These are phyloP conservation scores for Huntiella bhutanensis DNA, from an alignment of 2,329 filamentous ascomycete genomes.

Conservation along the genomic window DNA sequence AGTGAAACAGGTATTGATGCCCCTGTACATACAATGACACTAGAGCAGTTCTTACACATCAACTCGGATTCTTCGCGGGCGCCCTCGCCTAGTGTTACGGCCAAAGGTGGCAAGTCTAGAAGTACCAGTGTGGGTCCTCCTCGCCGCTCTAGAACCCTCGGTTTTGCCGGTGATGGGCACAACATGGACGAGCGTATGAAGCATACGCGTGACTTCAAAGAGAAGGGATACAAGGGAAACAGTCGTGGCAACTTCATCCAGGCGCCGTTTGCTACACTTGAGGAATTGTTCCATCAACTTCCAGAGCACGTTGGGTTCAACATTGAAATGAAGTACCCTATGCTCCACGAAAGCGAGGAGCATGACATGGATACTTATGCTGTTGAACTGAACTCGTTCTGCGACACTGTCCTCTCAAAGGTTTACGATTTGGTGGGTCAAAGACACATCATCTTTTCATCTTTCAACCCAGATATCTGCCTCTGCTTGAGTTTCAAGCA, in stretches of 20 bases:
- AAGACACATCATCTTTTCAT: slow-evolving; percentile 91
- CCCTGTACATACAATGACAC: slow-evolving; percentile 80
- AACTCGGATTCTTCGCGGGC: slow-evolving; percentile 31
- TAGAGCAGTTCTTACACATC: slow-evolving; percentile 90
- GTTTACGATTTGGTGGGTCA: slow-evolving; percentile 71
- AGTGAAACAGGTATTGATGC: slow-evolving; percentile 96
- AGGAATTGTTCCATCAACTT: slow-evolving; percentile 77
- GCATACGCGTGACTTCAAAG: slow-evolving; percentile 87
- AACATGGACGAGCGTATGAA: slow-evolving; percentile 71
- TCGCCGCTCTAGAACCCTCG: slow-evolving; percentile 35
- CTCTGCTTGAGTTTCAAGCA: slow-evolving; percentile 91
- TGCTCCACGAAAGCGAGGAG: slow-evolving; percentile 87
- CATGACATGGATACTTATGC: slow-evolving; percentile 95
- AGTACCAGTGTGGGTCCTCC: slow-evolving; percentile 23
- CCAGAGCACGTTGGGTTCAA: slow-evolving; percentile 82
- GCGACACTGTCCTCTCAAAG: slow-evolving; percentile 75
- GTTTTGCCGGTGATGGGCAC: slow-evolving; percentile 25
- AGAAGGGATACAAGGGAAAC: slow-evolving; percentile 90
- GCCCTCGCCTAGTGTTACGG: neutral
- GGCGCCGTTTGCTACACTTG: slow-evolving; percentile 82
- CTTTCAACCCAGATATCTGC: slow-evolving; percentile 94
- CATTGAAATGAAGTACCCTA: slow-evolving; percentile 98
- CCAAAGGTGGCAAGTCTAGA: slow-evolving; percentile 13
- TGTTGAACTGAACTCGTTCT: slow-evolving; percentile 89
- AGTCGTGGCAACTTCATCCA: slow-evolving; percentile 88